These are phyloP conservation scores for Colletotrichum musae DNA, from an alignment of 2,329 filamentous ascomycete genomes.

Conservation along the genomic window DNA sequence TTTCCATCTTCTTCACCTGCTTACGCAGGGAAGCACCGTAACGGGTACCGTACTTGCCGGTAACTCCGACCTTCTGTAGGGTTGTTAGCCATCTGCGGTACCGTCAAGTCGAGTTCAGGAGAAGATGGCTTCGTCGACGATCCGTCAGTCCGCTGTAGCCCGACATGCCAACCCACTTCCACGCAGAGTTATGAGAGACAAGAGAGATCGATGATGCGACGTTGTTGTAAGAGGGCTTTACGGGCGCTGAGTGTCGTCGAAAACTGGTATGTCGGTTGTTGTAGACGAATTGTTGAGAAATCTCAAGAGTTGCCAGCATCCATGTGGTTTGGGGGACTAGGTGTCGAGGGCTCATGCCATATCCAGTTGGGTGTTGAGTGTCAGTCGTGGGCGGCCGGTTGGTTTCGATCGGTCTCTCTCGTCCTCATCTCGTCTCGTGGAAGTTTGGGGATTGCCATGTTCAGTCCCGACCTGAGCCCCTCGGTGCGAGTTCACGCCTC, in stretches of 20 bases:
- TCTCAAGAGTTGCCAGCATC: neutral
- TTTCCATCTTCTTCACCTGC: constrained; percentile 98
- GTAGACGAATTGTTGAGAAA: neutral
- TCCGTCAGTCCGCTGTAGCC: neutral
- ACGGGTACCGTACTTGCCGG: constrained; percentile 96
- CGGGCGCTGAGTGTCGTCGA: neutral
- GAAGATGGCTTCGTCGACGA: constrained; percentile 22
- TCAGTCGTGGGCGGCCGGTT: constrained; percentile 2
- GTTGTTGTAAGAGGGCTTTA: neutral
- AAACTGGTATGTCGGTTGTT: neutral
- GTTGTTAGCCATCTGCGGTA: constrained; percentile 38
- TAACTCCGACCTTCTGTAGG: constrained; percentile 92
- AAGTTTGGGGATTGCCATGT: neutral
- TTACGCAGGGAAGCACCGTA: constrained; percentile 99
- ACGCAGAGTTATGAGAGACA: neutral
- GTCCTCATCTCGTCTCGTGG: constrained; percentile 15
- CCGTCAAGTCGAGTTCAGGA: neutral
- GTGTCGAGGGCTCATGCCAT: neutral
- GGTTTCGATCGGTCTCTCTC: constrained; percentile 33
- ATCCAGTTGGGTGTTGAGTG: neutral
- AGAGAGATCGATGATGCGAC: neutral
- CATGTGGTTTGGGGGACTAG: neutral
- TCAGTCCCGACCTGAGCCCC: neutral
- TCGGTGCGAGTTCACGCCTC: constrained; percentile 2
- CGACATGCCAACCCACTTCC: neutral